Percentiles rank a stretch among this genome's conserved stretches.
Evolutionary conservation across 2,329 filamentous ascomycete genomes (phyloP).

Genomic region (Trichoderma breve): DNA sequence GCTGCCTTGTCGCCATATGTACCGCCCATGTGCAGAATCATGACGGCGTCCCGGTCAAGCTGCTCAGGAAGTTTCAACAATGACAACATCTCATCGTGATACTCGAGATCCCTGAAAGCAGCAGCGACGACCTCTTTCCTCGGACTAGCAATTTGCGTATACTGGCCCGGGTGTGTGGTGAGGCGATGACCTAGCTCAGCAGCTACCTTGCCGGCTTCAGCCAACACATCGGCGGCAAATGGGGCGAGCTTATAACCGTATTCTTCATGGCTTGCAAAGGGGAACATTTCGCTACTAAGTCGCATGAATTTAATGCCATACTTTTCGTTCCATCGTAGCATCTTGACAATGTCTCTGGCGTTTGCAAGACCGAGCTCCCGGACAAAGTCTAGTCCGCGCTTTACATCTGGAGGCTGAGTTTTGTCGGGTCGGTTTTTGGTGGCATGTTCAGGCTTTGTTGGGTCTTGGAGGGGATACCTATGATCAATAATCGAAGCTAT

Average conservation of each 20-base stretch:
- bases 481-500: conserved; percentile 90
- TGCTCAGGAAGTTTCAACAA: conserved; percentile 76
- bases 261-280: conserved; percentile 84
- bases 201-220: conserved; percentile 72
- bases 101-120: conserved; percentile 78
- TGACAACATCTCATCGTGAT: conserved; percentile 81
- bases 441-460: conserved; percentile 71
- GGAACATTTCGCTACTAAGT: conserved; percentile 94
- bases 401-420: conserved; percentile 62
- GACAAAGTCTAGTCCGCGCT: conserved; percentile 69
- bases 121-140: conserved; percentile 72
- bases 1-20: conserved; percentile 82
- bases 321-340: conserved; percentile 87
- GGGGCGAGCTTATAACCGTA: conserved; percentile 83
- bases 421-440: conserved; percentile 86
- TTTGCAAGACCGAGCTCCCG: conserved; percentile 78
- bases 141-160: conserved; percentile 86
- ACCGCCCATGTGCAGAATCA: conserved; percentile 93
- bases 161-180: conserved; percentile 89
- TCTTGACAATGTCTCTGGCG: conserved; percentile 76
- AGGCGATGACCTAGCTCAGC: conserved; percentile 78
- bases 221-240: conserved; percentile 76
- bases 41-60: conserved; percentile 79
- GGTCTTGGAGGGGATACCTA: conserved; percentile 74
- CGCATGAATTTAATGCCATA: conserved; percentile 92